These are phyloP conservation scores for Colletotrichum sp. DNA, from an alignment of 2,329 filamentous ascomycete species.

Conservation along the genomic window DNA sequence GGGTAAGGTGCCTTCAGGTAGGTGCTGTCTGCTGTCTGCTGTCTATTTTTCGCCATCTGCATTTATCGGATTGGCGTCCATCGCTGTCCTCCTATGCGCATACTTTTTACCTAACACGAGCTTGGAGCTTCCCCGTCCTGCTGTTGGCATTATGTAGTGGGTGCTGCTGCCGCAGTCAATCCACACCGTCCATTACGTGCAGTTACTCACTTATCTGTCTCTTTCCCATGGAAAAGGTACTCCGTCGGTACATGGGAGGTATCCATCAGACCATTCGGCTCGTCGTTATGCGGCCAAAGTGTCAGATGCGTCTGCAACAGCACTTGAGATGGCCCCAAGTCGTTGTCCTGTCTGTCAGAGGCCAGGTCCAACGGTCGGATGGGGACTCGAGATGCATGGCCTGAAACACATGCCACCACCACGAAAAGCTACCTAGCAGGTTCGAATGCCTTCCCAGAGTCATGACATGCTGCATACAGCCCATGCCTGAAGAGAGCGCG, in stretches of 20 bases:
- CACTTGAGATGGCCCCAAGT: not conserved
- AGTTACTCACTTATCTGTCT: not conserved
- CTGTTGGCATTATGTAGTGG: not conserved
- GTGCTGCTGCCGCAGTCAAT: not conserved
- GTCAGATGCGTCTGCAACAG: not conserved
- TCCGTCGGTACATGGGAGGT: not conserved
- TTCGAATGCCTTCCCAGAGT: not conserved
- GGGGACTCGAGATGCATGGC: constrained; percentile 6
- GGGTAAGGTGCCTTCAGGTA: not conserved
- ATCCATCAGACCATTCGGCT: not conserved
- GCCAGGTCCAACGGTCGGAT: constrained; percentile 5
- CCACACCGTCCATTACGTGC: not conserved
- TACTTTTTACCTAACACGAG: constrained; percentile 4
- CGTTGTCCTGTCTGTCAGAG: constrained; percentile 1
- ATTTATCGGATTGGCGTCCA: not conserved
- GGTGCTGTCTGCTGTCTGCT: not conserved
- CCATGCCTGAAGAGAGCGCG: not conserved
- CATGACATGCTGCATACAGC: not conserved
- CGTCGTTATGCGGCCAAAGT: not conserved
- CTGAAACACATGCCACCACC: constrained; percentile 7
- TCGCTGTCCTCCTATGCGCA: not conserved
- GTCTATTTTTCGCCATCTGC: not conserved
- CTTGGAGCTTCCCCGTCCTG: not conserved
- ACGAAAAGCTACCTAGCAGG: not conserved
- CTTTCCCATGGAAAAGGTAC: not conserved